phyloP scores from a whole-genome alignment of 2,329 filamentous ascomycete genomes.

The Curvularia eragrostidis region DNA sequence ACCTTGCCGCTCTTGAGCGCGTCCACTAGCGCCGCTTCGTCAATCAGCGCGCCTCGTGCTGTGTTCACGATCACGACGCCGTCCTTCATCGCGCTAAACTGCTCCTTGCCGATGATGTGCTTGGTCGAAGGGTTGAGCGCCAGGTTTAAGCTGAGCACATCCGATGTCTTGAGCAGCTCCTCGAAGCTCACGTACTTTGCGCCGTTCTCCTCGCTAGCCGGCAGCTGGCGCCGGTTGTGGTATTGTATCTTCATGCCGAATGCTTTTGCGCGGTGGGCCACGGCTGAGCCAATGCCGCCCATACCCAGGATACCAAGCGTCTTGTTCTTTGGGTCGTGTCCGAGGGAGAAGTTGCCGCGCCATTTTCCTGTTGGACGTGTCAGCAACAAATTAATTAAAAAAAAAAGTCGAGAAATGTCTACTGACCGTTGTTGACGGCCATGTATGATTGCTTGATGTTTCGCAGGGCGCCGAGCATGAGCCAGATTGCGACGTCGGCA shows the following conservation, averaged over 20 bases:
- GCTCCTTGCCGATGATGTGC: slow-evolving; percentile 59
- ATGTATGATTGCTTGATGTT: slow-evolving; percentile 56
- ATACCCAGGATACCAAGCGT: slow-evolving; percentile 65
- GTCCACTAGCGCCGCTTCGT: slow-evolving; percentile 62
- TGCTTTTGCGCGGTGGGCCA: slow-evolving; percentile 56
- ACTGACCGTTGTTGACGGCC: slow-evolving; percentile 53
- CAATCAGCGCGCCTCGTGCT: slow-evolving; percentile 63
- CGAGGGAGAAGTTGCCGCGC: slow-evolving; percentile 57
- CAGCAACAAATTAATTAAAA: slow-evolving; percentile 10
- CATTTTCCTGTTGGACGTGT: slow-evolving; percentile 45
- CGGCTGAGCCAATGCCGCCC: slow-evolving; percentile 64
- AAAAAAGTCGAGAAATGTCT: slow-evolving; percentile 10
- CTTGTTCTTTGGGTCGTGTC: slow-evolving; percentile 62
- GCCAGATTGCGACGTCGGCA: slow-evolving; percentile 58
- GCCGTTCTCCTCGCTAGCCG: slow-evolving; percentile 51
- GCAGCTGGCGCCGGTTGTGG: slow-evolving; percentile 58
- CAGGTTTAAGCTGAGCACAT: slow-evolving; percentile 63
- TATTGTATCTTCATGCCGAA: slow-evolving; percentile 67
- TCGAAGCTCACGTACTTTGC: slow-evolving; percentile 64
- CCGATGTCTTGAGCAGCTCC: slow-evolving; percentile 60
- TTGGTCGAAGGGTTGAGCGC: slow-evolving; percentile 59
- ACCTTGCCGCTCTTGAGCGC: slow-evolving; percentile 63
- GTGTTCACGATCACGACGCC: slow-evolving; percentile 65
- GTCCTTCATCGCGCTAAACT: slow-evolving; percentile 63
- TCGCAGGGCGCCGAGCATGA: slow-evolving; percentile 61